Base-by-base conservation (phyloP, 805 yeast genomes). In the Teunomyces aglyptinius region DNA sequence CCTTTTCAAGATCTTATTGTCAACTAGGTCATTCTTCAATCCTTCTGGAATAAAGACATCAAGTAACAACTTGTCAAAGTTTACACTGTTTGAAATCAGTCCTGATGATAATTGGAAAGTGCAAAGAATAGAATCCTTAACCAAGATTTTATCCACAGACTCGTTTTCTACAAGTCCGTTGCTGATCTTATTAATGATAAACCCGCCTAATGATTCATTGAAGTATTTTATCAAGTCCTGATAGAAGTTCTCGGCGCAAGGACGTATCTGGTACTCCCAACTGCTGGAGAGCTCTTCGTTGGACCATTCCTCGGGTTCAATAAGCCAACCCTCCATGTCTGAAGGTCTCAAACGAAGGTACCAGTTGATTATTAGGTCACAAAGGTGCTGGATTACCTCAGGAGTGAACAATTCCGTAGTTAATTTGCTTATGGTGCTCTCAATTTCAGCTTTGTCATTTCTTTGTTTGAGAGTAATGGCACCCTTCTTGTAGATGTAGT, bases 231-330 rank as follows among this genome's bases (percentile, higher is more conserved):
- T 78, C 51, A 91, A 66, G 58, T 86, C 94, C 53, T 84, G 87
- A 60, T 83, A 90, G 53, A 89, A 82, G 59, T 83, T 83, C 55
- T 89, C 96, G 0, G 96, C 89, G 65, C 97, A 89, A 3, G 92
- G 89, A 47, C 95, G 73, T 10, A 90, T 76, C 60, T 87, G 91
- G 61, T 72, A 89, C 59, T 91, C 97, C 83, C 88, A 89, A 59
- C 85, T 83, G 4, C 81, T 71, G 43, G 82, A 77, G 47, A 84
- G 68, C 54, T 90, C 96, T 58, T 89, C 96, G 52, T 83, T 82
- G 16, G 87, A 82, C 89, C 96, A 94, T 62, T 89, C 97, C 61
- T 90, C 98, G 0, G 98, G 97, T 49, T 90, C 96, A 13, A 77
- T 63, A 10, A 73, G 61, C 98, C 98, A 94, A 32, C 80, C 70